Base-by-base conservation (phyloP, 495 filamentous ascomycete genomes). In the Xylaria venustula region DNA sequence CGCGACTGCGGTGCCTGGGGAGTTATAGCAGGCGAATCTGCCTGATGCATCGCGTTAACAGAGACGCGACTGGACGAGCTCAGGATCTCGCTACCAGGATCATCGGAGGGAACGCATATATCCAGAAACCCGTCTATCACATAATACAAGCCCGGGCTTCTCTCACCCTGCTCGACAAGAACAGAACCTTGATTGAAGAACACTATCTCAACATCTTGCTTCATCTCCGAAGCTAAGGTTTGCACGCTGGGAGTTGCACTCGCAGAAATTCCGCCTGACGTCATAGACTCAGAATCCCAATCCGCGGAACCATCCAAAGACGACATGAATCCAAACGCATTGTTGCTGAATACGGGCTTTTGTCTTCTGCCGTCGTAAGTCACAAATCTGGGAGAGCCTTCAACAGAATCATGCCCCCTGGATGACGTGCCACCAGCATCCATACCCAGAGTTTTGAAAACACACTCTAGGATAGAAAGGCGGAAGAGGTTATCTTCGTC, bases 51-150 rank as follows among this genome's bases (percentile, higher is more conserved):
- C 11, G 70, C 69, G 19, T 66, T 65, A 6, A 69, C 56, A 0
- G 74, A 74, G 30, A 70, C 67, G 44, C 63, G 74, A 40, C 70
- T 67, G 12, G 72, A 61, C 3, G 73, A 68, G 32, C 62, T 67
- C 5, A 78, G 62, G 7, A 77, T 74, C 48, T 75, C 75, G 20
- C 67, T 65, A 3, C 71, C 62, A 2, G 71, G 61, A 23, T 74
- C 67, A 8, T 75, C 71, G 23, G 66, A 70, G 19, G 73, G 81
- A 25, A 75, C 64, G 41, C 91, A 91, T 19, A 97, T 92, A 71
- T 98, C 95, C 23, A 98, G 76, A 62, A 98, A 98, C 3, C 94
- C 94, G 72, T 98, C 94, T 53, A 98, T 90, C 11, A 98, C 94
- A 72, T 98, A 98, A 76, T 98, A 98, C 9, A 98, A 79, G 0